Conservation (phyloP, 2,329 filamentous ascomycete genomes). For the Talaromyces albobiverticillius region DNA sequence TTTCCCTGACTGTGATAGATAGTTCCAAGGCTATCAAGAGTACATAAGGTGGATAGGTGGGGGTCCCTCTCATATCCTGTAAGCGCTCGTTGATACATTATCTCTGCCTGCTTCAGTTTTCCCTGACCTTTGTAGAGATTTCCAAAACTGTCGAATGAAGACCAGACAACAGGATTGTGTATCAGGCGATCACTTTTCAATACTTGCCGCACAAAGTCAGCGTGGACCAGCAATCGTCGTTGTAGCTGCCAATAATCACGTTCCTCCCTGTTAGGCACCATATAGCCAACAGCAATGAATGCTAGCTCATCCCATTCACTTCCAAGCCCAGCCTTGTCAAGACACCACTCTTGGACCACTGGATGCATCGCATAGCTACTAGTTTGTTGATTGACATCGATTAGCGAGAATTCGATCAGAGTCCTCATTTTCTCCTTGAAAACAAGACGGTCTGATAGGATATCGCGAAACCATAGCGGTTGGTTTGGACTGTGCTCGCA, state of each 20-base stretch:
- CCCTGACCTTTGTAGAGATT: not conserved
- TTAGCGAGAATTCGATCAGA: constrained; percentile 26
- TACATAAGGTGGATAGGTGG: too few relatives aligned
- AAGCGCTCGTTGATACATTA: not conserved
- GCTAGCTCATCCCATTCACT: constrained; percentile 16
- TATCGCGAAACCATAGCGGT: constrained; percentile 16
- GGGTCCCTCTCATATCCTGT: too few relatives aligned
- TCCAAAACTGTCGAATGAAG: not conserved
- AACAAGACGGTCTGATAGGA: constrained; percentile 16
- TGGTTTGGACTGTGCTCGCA: constrained; percentile 7
- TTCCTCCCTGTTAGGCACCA: constrained; percentile 9
- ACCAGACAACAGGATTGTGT: not conserved
- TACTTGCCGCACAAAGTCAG: not conserved
- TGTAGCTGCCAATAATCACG: not conserved
- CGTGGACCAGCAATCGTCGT: constrained; percentile 1
- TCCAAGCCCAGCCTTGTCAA: constrained; percentile 7
- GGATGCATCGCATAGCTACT: constrained; percentile 27
- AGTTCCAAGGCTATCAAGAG: too few relatives aligned
- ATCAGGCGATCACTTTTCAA: constrained; percentile 1
- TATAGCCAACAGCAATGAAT: constrained; percentile 18
- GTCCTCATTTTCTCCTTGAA: constrained; percentile 21
- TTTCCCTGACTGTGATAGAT: too few relatives aligned
- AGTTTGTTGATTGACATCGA: constrained; percentile 23
- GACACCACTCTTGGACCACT: constrained; percentile 27
- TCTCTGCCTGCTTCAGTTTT: not conserved